A percentile compares a stretch with the other conserved stretches of the same genome.
phyloP scores from a whole-genome alignment of 495 filamentous ascomycete species.

The Penicillium parvum region DNA sequence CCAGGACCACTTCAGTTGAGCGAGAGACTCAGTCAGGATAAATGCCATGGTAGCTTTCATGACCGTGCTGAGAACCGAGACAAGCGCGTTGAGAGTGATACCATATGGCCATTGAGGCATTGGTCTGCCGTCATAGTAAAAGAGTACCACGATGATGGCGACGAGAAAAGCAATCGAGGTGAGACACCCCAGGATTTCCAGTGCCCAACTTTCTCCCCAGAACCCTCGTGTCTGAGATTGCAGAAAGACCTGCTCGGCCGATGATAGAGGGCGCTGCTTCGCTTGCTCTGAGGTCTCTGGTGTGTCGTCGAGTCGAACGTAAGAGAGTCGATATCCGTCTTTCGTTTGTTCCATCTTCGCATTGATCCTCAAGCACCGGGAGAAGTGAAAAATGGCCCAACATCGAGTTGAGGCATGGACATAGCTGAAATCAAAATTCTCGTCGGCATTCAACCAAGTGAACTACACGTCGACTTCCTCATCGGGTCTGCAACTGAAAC shows the following conservation, averaged over 20 bases:
- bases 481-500: conserved; percentile 8
- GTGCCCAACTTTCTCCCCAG: conserved; percentile 25
- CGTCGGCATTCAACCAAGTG: background rate
- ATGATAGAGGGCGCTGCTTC: conserved; percentile 13
- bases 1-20: conserved; percentile 49
- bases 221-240: conserved; percentile 14
- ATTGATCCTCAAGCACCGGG: background rate
- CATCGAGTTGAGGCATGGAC: background rate
- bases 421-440: background rate
- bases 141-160: conserved; percentile 32
- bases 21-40: conserved; percentile 35
- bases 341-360: conserved; percentile 15
- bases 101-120: conserved; percentile 40
- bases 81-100: conserved; percentile 45
- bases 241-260: conserved; percentile 18
- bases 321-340: conserved; percentile 18
- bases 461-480: conserved; percentile 1
- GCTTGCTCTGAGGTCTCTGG: background rate
- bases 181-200: conserved; percentile 23
- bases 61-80: conserved; percentile 41
- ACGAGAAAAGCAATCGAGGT: conserved; percentile 20
- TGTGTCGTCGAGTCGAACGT: conserved; percentile 14
- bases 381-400: background rate
- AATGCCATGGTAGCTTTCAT: conserved; percentile 41
- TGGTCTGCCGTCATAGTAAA: conserved; percentile 34